Base-by-base conservation (phyloP, 768 basidiomycete genomes). In the Harrya chromipes region DNA sequence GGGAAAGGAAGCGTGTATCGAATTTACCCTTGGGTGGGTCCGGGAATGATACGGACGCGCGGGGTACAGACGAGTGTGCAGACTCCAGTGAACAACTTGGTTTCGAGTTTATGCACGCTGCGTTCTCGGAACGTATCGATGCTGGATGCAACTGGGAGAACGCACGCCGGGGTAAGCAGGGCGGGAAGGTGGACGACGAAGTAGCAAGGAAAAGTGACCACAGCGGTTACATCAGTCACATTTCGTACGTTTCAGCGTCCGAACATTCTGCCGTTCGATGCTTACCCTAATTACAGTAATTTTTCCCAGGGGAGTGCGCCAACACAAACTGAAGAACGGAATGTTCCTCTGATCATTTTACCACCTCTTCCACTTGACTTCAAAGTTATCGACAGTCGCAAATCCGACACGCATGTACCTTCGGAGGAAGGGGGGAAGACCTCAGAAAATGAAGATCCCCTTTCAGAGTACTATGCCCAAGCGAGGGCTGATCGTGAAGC, bases 401-500 rank as follows among this genome's bases (percentile, higher is more conserved):
- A 49, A 21, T n/a, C 21, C 21, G 36, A 46, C n/a, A 46, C 29
- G 2, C 46, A 8, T 34, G 49, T 44, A 27, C 31, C 9, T 35
- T 41, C 41, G 16, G 40, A 35, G 19, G 43, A 40, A 34, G 52
- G 8, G n/a, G 38, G 33, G 23, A 53, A 39, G 26, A 34, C 40
- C 24, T 29, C 23, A 13, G 56, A 53, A 31, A 47, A 19, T 13
- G 55, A 52, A 34, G 86, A 89, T 60, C 84, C 87, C 0, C 68
- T 89, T 45, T 78, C 78, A 1, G 77, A 82, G 53, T 87, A 84
- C 58, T 88, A 87, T 57, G 73, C 69, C 4, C 67, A 74, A 55
- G 87, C 85, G 2, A 75, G 67, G 41, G 78, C 73, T 16, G 76
- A 80, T 34, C 64, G 57, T 21, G 77, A 80, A 21, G 70, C 64